Evolutionary conservation across 2,329 filamentous ascomycete species (phyloP).

Genomic region (Aspergillus viridinutans): DNA sequence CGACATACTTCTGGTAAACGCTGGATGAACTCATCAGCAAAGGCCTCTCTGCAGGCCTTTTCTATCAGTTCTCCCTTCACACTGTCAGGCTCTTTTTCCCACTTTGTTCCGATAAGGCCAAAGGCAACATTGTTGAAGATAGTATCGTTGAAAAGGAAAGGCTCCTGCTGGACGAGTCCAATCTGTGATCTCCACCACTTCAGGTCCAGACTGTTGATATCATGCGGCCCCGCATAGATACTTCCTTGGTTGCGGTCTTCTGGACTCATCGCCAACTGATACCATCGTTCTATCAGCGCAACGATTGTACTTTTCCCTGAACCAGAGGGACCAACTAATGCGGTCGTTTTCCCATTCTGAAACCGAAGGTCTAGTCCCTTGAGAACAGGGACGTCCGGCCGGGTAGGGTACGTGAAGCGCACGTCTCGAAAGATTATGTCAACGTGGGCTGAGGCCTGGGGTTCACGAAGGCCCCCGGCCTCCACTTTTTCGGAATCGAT

Average conservation of each 20-base stretch:
- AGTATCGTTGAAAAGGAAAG: not conserved
- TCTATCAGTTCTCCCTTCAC: conserved; percentile 50
- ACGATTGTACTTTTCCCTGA: conserved; percentile 46
- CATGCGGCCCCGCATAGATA: conserved; percentile 52
- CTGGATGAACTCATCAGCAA: conserved; percentile 66
- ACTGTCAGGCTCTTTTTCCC: conserved; percentile 29
- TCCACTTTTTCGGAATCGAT: conserved; percentile 25
- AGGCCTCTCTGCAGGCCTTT: conserved; percentile 63
- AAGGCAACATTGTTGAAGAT: conserved; percentile 59
- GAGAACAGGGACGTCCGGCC: conserved; percentile 33
- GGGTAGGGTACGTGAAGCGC: conserved; percentile 66
- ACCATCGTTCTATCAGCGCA: conserved; percentile 42
- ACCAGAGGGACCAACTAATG: conserved; percentile 44
- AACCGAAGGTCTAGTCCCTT: conserved; percentile 32
- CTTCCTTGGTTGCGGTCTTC: conserved; percentile 30
- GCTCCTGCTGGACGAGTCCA: not conserved
- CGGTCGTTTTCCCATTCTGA: conserved; percentile 36
- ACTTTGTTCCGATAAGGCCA: conserved; percentile 45
- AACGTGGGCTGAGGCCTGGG: conserved; percentile 47
- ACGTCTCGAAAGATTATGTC: conserved; percentile 62
- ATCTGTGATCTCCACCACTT: conserved; percentile 40
- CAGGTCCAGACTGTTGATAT: conserved; percentile 55
- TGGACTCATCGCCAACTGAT: conserved; percentile 22
- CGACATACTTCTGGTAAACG: conserved; percentile 46
- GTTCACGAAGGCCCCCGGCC: conserved; percentile 41